Percentiles rank a stretch among this genome's conserved stretches.
phyloP scores from a whole-genome alignment of 2,329 filamentous ascomycete genomes.

The Chaetothyriales sp. region DNA sequence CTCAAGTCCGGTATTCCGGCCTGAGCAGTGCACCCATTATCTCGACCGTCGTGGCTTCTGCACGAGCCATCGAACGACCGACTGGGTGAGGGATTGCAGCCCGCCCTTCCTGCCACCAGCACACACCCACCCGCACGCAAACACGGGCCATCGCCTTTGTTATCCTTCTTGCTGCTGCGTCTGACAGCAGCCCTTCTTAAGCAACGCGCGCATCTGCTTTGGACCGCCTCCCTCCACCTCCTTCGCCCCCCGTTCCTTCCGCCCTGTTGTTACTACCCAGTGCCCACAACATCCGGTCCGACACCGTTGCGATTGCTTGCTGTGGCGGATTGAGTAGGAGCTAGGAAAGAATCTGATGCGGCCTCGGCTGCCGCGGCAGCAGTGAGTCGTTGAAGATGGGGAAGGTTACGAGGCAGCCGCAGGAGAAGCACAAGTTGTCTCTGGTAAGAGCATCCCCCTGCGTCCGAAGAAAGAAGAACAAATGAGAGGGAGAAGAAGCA shows the following conservation, averaged over 20 bases:
- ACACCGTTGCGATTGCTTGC: background rate
- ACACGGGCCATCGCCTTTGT: background rate
- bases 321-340: background rate
- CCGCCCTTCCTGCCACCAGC: background rate
- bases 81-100: background rate
- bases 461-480: background rate
- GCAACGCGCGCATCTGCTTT: background rate
- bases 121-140: background rate
- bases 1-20: background rate
- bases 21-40: background rate
- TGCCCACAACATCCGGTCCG: too few relatives aligned
- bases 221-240: background rate
- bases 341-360: conserved; percentile 6
- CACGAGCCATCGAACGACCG: background rate
- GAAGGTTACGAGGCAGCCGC: conserved; percentile 39
- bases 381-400: conserved; percentile 25
- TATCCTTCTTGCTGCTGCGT: background rate
- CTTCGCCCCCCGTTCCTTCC: background rate
- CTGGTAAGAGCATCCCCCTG: conserved; percentile 28
- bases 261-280: background rate
- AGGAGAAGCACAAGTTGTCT: conserved; percentile 37
- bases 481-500: too few relatives aligned
- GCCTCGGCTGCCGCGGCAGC: conserved; percentile 9
- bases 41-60: background rate
- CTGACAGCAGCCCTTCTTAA: background rate